Evolutionary conservation across 2,329 filamentous ascomycete species (phyloP), one percentile per base, ranked within the genome.

Genomic region (Thielaviopsis euricoi): DNA sequence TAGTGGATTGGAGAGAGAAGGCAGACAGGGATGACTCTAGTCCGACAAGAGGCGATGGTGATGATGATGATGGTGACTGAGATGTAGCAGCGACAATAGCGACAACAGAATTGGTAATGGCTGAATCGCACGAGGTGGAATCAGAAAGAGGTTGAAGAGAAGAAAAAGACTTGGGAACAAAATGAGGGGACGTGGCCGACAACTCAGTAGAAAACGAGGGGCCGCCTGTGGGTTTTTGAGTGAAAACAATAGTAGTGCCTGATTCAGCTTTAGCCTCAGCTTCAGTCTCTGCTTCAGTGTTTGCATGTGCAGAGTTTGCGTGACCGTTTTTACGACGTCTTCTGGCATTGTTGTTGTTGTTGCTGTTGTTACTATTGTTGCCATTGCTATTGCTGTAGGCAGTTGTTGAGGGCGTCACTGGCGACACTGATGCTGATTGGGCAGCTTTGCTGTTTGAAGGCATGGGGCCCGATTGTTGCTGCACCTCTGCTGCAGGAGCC

Each of bases 1-100:
- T 21, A 22, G 48, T 13, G 29, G 52, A 57, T 25, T 57, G 55
- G 43, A 52, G 55, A 15, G 55, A 57, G 9, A 26, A 57, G 21
- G 55, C 52, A 17, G 55, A 50, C 21, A 57, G 50, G 13, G 55
- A 57, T 5, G 33, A 43, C 37, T 43, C 37, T 43, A 43, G 37
- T 43, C 55, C 21, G 49, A 57, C 12, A 52, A 43, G 26, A 23
- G 55, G 55, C 19, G 55, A 57, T 13, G 52, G 26, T 17, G 48
- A 17, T 21, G 52, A 43, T 17, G 48, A 17, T 21, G 55, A 57
- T 13, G 52, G 26, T 17, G 48, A 17, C 15, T 29, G 48, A 2
- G 55, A 23, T 23, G 21, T 19, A 10, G 49, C 19, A 43, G 49
- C 15, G 13, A 7, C 13, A 10, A 21, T 13, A 26, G 37, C 17